Conservation (phyloP, 139 green algal genomes). For the Pedinophyceae sp. region DNA sequence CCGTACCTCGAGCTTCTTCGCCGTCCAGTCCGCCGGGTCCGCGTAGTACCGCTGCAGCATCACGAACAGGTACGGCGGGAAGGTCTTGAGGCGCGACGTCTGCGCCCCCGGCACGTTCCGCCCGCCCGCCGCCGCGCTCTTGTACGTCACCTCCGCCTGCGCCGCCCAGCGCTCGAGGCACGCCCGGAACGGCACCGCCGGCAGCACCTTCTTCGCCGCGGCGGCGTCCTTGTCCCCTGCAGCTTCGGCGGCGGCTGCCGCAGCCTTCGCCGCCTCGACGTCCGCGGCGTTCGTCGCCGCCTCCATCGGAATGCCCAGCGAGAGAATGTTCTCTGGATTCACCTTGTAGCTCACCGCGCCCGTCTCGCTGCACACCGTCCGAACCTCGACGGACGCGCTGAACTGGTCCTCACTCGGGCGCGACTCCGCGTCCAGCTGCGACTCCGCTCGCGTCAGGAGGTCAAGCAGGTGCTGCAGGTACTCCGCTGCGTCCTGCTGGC, state of each 20-base stretch:
- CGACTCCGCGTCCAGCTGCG: no score
- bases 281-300: slow-evolving; percentile 52
- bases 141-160: slow-evolving; percentile 13
- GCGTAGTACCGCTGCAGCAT: slow-evolving; percentile 46
- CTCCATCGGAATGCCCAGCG: slow-evolving; percentile 71
- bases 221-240: no score
- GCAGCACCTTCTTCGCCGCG: slow-evolving; percentile 29
- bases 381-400: no score
- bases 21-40: slow-evolving; percentile 53
- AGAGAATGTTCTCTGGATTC: slow-evolving; percentile 32
- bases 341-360: slow-evolving; percentile 42
- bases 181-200: slow-evolving; percentile 61
- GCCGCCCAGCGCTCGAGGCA: slow-evolving; percentile 58
- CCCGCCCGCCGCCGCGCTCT: slow-evolving; percentile 14
- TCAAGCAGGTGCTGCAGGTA: slow-evolving; percentile 83
- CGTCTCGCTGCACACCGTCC: slow-evolving; percentile 33
- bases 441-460: slow-evolving; percentile 29
- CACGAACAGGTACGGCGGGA: slow-evolving; percentile 79
- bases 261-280: slow-evolving; percentile 1
- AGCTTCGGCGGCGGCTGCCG: background rate
- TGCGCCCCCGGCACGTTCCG: slow-evolving; percentile 15
- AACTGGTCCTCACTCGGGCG: no score
- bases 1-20: slow-evolving; percentile 72
- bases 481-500: slow-evolving; percentile 76
- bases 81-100: slow-evolving; percentile 49